Base-by-base conservation (phyloP, 225 moss, liverwort and hornwort species). In the Asterella californica region DNA sequence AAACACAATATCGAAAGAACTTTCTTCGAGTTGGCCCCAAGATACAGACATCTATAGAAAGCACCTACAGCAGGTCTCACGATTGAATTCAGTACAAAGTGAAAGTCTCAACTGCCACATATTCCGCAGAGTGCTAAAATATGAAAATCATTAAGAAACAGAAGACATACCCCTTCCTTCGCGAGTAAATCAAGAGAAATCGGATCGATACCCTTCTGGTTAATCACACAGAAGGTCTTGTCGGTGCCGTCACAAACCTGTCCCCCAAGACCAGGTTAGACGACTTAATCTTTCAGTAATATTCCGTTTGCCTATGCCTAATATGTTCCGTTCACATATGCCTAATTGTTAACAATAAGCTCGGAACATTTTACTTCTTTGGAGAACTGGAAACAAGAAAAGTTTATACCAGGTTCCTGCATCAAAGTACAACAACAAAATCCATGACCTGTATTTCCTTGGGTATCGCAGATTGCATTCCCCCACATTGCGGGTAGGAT, bases 161-260 rank as follows among this genome's bases (percentile, higher is more conserved):
- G 67, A 5, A 45, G 42, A 84, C 88, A 37, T 83, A 90, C 90
- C 81, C 97, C 97, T 78, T 90, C 93, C 60, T 91, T 91, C 27
- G 97, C 94, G 17, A 94, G 80, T 38, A 99, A 74, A 80, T 99
- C 97, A 5, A 99, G 85, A 11, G 97, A 99, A 50, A 99, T 47
- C 15, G 97, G 97, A 81, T 99, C 97, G 36, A 99, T 94, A 25
- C 97, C 97, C 87, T 99, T 99, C 84, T 93, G 94, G 75, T 99
- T 93, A 77, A 99, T 91, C 42, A 99, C 97, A 11, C 94, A 93
- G 78, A 99, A 91, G 67, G 57, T 90, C 75, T 89, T 94, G 76
- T 99, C 87, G 27, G 94, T 94, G 75, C 94, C 92, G 15, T 92
- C 91, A 76, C 94, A 99, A 22, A 93, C 91, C 90, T 90, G 82